Conservation (phyloP, 352 stramenopile species). For the Phytophthora hibernalis region DNA sequence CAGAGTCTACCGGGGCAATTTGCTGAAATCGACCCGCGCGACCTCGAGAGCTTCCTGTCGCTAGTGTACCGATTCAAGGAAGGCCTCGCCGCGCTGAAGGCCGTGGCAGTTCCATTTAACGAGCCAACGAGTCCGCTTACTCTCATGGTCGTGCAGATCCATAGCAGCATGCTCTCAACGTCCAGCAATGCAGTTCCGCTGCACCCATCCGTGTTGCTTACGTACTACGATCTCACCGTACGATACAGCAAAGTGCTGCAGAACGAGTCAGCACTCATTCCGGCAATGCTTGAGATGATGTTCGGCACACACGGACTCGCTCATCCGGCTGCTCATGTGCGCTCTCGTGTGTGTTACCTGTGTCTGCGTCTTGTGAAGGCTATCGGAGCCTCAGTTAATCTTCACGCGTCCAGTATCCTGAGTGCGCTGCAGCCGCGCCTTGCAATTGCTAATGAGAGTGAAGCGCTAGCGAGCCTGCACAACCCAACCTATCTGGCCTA, state of each 20-base stretch:
- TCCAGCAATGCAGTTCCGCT: conserved; percentile 36
- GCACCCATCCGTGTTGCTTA: conserved; percentile 66
- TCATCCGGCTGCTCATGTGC: conserved; percentile 58
- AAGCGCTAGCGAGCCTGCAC: conserved; percentile 43
- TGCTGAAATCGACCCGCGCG: conserved; percentile 54
- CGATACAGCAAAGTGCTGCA: conserved; percentile 82
- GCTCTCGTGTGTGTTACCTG: conserved; percentile 86
- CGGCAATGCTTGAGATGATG: conserved; percentile 82
- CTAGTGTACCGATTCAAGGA: conserved; percentile 88
- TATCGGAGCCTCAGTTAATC: conserved; percentile 68
- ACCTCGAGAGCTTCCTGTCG: conserved; percentile 83
- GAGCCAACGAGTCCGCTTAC: conserved; percentile 71
- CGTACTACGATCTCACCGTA: conserved; percentile 85
- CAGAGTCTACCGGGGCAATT: conserved; percentile 66
- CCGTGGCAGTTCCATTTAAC: conserved; percentile 61
- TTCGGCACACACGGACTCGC: conserved; percentile 80
- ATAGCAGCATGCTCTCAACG: conserved; percentile 61
- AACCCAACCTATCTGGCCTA: conserved; percentile 65
- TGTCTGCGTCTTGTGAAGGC: conserved; percentile 85
- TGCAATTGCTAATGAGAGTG: conserved; percentile 53
- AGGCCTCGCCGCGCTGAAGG: conserved; percentile 71
- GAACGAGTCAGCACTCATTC: conserved; percentile 70
- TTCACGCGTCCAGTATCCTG: conserved; percentile 81
- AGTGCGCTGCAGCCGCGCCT: conserved; percentile 71
- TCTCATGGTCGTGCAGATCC: conserved; percentile 73